These are phyloP conservation scores for Marasmius fiardii DNA, from an alignment of 1,284 basidiomycete species.

Conservation along the genomic window DNA sequence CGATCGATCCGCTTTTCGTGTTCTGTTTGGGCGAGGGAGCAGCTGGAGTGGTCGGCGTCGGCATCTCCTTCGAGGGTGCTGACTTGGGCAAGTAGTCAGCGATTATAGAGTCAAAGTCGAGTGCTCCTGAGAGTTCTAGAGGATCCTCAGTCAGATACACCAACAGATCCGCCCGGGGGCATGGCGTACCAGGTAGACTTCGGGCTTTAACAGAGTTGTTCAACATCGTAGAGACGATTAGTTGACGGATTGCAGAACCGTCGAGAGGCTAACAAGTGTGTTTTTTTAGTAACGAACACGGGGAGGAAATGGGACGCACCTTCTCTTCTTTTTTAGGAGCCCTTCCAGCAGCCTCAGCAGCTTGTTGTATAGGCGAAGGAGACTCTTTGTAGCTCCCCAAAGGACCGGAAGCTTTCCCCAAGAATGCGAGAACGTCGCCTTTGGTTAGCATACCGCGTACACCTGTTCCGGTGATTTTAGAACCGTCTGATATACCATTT, in stretches of 20 bases:
- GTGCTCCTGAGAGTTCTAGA: slow-evolving; percentile 34
- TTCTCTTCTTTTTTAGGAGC: slow-evolving; percentile 35
- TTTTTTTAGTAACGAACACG: slow-evolving; percentile 17
- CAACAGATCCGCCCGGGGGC: too few species aligned
- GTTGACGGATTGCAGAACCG: slow-evolving; percentile 62
- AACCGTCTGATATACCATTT: slow-evolving; percentile 50
- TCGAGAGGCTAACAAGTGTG: slow-evolving; percentile 52
- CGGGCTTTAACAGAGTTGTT: slow-evolving; percentile 56
- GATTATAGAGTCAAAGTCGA: slow-evolving; percentile 68
- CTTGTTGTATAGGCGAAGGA: slow-evolving; percentile 27
- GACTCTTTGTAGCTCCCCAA: slow-evolving; percentile 67
- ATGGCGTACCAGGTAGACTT: slow-evolving; percentile 37
- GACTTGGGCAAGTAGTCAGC: slow-evolving; percentile 58
- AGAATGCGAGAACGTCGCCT: slow-evolving; percentile 80
- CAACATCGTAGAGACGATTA: slow-evolving; percentile 71
- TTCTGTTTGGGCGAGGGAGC: slow-evolving; percentile 11
- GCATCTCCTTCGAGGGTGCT: slow-evolving; percentile 13
- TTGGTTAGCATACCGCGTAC: slow-evolving; percentile 88
- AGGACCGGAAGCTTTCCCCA: slow-evolving; percentile 79
- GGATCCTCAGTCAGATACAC: too few species aligned
- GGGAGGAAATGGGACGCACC: slow-evolving; percentile 18
- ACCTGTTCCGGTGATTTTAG: slow-evolving; percentile 74
- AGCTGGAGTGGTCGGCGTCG: slow-evolving; percentile 16
- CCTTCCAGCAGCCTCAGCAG: slow-evolving; percentile 18
- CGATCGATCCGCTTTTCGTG: slow-evolving; percentile 13